Evolutionary conservation across 129 eudicot species (phyloP).

Genomic region (Tagetes patula): DNA sequence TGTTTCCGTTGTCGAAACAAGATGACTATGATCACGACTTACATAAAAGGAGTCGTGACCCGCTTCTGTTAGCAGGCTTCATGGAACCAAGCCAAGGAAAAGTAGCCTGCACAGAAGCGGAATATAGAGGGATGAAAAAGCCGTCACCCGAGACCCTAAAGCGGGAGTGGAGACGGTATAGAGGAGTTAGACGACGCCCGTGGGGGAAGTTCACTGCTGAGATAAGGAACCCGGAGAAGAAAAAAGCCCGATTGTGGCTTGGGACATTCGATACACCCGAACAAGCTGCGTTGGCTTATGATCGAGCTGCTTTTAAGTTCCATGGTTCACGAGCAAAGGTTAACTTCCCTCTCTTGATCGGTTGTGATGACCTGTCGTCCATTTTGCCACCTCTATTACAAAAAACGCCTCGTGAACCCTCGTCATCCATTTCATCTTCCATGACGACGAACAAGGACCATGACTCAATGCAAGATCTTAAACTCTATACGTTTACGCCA

Average conservation of each 20-base stretch:
- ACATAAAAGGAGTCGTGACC: background rate
- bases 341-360: conserved; percentile 36
- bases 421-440: background rate
- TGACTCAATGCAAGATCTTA: no score
- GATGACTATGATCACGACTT: background rate
- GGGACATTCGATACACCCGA: conserved; percentile 41
- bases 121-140: conserved; percentile 16
- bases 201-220: conserved; percentile 49
- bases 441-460: no score
- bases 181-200: conserved; percentile 40
- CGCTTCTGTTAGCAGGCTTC: background rate
- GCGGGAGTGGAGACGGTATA: conserved; percentile 39
- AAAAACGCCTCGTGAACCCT: background rate
- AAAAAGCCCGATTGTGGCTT: conserved; percentile 43
- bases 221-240: conserved; percentile 41
- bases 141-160: background rate
- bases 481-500: background rate
- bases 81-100: conserved; percentile 4
- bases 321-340: conserved; percentile 44
- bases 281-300: conserved; percentile 43
- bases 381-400: background rate
- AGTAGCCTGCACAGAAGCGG: conserved; percentile 3
- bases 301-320: conserved; percentile 37
- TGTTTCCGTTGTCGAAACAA: conserved; percentile 11
- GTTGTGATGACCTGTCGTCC: conserved; percentile 16